These are phyloP conservation scores for Filosporella fistucella DNA, from an alignment of 495 filamentous ascomycete species.

Conservation along the genomic window DNA sequence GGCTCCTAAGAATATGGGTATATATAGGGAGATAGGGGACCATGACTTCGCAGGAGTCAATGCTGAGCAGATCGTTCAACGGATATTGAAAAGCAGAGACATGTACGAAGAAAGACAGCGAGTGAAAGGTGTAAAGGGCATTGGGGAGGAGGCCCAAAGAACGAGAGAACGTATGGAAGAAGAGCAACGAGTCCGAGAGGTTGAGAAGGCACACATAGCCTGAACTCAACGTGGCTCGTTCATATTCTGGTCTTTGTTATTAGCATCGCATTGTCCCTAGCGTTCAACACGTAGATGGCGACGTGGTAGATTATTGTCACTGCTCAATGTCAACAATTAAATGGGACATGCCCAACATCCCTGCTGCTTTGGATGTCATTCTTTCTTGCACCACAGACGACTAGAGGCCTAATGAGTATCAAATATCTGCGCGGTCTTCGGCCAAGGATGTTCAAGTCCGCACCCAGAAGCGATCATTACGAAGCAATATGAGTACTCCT, in stretches of 20 bases:
- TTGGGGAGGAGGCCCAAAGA: constrained; percentile 59
- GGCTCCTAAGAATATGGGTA: constrained; percentile 71
- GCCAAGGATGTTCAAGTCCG: too few species aligned
- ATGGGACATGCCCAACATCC: too few species aligned
- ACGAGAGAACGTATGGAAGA: constrained; percentile 49
- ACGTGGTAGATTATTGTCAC: too few species aligned
- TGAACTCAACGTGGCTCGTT: neutral
- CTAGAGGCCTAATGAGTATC: too few species aligned
- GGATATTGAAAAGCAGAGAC: constrained; percentile 79
- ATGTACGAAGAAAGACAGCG: constrained; percentile 89
- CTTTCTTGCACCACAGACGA: too few species aligned
- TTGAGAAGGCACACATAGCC: too few species aligned
- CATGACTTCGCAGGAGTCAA: constrained; percentile 87
- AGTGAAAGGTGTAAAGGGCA: constrained; percentile 77
- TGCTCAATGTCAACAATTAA: too few species aligned
- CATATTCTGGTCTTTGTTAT: neutral
- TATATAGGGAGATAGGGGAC: constrained; percentile 64
- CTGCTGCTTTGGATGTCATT: too few species aligned
- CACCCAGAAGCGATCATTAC: too few species aligned
- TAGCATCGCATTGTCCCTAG: constrained; percentile 6
- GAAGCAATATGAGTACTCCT: too few species aligned
- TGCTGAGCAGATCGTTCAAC: constrained; percentile 82
- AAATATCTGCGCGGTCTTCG: too few species aligned
- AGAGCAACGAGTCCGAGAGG: constrained; percentile 40
- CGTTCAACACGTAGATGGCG: constrained; percentile 3